phyloP scores from a whole-genome alignment of 2,329 filamentous ascomycete genomes.

The Fusarium keratoplasticum region DNA sequence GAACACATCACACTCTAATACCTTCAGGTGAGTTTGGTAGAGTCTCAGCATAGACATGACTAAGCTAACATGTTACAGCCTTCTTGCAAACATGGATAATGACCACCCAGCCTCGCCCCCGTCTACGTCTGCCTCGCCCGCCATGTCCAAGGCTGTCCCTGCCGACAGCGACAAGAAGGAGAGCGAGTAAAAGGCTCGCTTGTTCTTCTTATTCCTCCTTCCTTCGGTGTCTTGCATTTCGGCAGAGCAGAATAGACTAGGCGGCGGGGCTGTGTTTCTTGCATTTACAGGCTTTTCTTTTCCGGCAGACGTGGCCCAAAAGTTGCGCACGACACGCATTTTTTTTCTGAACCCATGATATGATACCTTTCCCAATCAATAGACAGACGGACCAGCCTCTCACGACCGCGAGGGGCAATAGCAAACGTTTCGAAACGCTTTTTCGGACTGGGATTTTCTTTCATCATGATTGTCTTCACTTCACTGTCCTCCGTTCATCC shows the following conservation, averaged over 20 bases:
- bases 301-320: constrained; percentile 59
- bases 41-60: too few relatives aligned
- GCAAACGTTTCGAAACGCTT: constrained; percentile 32
- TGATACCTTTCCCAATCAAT: constrained; percentile 61
- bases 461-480: constrained; percentile 46
- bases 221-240: constrained; percentile 59
- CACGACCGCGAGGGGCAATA: constrained; percentile 41
- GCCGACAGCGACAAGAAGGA: constrained; percentile 66
- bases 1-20: constrained; percentile 79
- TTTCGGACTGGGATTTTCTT: constrained; percentile 45
- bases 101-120: constrained; percentile 77
- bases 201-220: constrained; percentile 39
- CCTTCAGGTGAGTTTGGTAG: constrained; percentile 90
- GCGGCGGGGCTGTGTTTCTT: constrained; percentile 57
- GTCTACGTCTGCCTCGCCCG: constrained; percentile 74
- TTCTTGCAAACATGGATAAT: constrained; percentile 71
- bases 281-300: constrained; percentile 59
- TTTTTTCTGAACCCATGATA: constrained; percentile 60
- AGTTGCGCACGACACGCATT: constrained; percentile 55
- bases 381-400: constrained; percentile 55
- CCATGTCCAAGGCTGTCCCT: constrained; percentile 71
- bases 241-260: constrained; percentile 62
- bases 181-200: constrained; percentile 52
- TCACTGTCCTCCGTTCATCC: constrained; percentile 31
- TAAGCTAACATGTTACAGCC: constrained; percentile 50